phyloP scores from a whole-genome alignment of 1,284 basidiomycete species.

The Heterobasidion occidentale region DNA sequence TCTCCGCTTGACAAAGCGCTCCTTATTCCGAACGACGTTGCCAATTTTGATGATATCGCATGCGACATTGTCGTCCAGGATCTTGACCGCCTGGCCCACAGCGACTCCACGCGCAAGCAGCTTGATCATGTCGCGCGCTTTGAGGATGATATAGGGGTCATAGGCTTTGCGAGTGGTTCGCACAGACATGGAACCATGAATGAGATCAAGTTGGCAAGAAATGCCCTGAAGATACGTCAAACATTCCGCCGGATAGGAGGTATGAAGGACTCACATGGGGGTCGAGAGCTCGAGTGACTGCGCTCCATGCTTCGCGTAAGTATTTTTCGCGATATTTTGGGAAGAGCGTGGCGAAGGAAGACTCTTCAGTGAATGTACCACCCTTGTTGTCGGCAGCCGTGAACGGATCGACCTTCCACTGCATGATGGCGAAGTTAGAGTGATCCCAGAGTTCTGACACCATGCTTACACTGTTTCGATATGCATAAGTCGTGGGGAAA shows the following conservation, averaged over 20 bases:
- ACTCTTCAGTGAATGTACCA: constrained; percentile 89
- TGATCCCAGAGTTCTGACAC: constrained; percentile 2
- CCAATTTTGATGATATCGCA: constrained; percentile 99
- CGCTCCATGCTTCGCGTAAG: constrained; percentile 90
- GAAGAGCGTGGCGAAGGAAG: constrained; percentile 96
- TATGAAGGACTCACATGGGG: constrained; percentile 47
- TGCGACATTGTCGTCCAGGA: constrained; percentile 85
- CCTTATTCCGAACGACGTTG: constrained; percentile 91
- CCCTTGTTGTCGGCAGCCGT: constrained; percentile 68
- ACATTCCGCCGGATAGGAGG: background rate
- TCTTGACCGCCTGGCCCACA: constrained; percentile 78
- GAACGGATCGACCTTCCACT: constrained; percentile 92
- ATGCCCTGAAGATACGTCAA: constrained; percentile 52
- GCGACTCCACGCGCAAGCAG: constrained; percentile 90
- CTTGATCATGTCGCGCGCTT: constrained; percentile 95
- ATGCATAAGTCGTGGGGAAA: constrained; percentile 11
- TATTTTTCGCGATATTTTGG: constrained; percentile 99
- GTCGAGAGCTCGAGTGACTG: constrained; percentile 85
- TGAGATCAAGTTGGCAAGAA: constrained; percentile 88
- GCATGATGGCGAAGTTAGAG: background rate
- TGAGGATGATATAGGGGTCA: constrained; percentile 94
- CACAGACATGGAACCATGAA: constrained; percentile 97
- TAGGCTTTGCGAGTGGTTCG: constrained; percentile 95
- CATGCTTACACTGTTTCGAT: constrained; percentile 23
- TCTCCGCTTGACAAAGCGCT: constrained; percentile 92